A percentile compares a stretch with the other conserved stretches of the same genome.
phyloP scores from a whole-genome alignment of 768 basidiomycete genomes.

The Amanita muscaria region DNA sequence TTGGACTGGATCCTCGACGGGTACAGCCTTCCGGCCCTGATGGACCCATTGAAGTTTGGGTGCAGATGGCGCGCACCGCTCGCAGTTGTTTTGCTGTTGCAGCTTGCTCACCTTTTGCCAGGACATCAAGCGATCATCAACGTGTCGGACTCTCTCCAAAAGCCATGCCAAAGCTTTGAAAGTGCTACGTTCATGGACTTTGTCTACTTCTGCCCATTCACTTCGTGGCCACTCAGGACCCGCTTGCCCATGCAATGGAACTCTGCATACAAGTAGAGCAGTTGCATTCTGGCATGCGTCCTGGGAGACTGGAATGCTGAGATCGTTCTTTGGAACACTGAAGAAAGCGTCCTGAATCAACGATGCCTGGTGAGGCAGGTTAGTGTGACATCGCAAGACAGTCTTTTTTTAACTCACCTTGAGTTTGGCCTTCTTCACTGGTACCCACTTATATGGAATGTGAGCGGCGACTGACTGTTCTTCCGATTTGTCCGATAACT shows the following conservation, averaged over 20 bases:
- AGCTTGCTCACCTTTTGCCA: slow-evolving; percentile 57
- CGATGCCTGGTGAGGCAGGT: slow-evolving; percentile 37
- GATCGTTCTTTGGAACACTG: slow-evolving; percentile 47
- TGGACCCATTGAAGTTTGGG: slow-evolving; percentile 74
- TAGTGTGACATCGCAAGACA: neutral
- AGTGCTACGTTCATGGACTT: slow-evolving; percentile 73
- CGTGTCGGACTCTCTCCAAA: slow-evolving; percentile 70
- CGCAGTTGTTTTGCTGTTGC: slow-evolving; percentile 47
- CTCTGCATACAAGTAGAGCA: slow-evolving; percentile 69
- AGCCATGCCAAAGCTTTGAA: slow-evolving; percentile 85
- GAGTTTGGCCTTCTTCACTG: slow-evolving; percentile 37
- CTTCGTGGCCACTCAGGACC: slow-evolving; percentile 73
- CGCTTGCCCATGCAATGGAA: slow-evolving; percentile 62
- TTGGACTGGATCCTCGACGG: slow-evolving; percentile 77
- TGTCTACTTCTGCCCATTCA: slow-evolving; percentile 75
- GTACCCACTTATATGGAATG: slow-evolving; percentile 60
- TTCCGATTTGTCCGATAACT: slow-evolving; percentile 49
- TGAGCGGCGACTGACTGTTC: slow-evolving; percentile 44
- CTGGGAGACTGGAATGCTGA: slow-evolving; percentile 42
- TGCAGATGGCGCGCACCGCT: slow-evolving; percentile 72
- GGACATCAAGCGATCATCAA: slow-evolving; percentile 50
- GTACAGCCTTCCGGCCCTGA: slow-evolving; percentile 48
- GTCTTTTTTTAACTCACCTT: slow-evolving; percentile 33
- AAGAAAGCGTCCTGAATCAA: slow-evolving; percentile 48
- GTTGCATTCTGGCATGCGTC: slow-evolving; percentile 68